Conservation (phyloP, 192 early-diverging fungal genomes). For the Umbelopsis sp. region DNA sequence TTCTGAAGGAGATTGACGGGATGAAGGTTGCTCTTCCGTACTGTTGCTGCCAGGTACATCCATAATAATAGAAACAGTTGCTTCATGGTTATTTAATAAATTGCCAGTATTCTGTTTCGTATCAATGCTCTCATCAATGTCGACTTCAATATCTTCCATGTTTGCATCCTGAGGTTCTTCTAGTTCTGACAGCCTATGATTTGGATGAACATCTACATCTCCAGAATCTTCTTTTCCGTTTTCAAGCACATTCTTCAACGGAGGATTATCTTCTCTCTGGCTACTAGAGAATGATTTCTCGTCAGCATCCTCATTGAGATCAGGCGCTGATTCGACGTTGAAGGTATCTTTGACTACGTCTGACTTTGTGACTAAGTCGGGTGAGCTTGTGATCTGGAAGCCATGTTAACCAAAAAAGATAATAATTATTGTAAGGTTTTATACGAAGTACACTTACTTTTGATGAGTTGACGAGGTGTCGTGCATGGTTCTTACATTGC, state of each 20-base stretch:
- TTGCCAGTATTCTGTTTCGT: neutral
- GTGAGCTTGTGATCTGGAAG: neutral
- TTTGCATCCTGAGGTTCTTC: neutral
- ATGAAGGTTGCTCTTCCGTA: neutral
- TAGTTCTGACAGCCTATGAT: neutral
- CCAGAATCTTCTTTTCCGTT: too few species aligned
- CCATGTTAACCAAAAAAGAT: neutral
- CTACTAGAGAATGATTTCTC: too few species aligned
- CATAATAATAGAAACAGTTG: neutral
- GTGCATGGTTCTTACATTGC: conserved; percentile 66
- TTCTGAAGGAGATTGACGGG: neutral
- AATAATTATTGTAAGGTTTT: neutral
- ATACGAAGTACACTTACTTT: conserved; percentile 18
- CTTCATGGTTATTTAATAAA: neutral
- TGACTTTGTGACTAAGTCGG: neutral
- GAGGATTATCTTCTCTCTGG: too few species aligned
- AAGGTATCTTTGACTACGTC: too few species aligned
- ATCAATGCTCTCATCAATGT: neutral
- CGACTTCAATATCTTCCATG: neutral
- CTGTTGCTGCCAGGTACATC: neutral
- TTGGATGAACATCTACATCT: too few species aligned
- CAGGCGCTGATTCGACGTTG: too few species aligned
- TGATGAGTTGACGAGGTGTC: conserved; percentile 52
- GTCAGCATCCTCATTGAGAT: too few species aligned
- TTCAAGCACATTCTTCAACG: too few species aligned